Conservation (phyloP, 805 yeast genomes). For the Pichia phayaonensis region DNA sequence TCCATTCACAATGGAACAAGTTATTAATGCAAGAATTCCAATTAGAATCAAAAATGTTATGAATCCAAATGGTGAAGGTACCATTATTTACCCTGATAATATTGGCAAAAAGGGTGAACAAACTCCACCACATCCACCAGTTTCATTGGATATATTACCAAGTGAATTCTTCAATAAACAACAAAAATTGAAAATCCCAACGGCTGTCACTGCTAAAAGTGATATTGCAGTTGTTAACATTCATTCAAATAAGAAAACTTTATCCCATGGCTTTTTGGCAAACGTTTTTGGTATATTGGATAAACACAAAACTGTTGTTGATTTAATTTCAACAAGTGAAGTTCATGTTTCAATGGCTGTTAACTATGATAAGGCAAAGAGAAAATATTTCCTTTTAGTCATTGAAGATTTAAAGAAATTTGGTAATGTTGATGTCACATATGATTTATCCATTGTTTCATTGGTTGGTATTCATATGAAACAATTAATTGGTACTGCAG, state of each 20-base stretch:
- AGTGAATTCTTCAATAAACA: constrained; percentile 35
- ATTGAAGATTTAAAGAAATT: constrained; percentile 67
- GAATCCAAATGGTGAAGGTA: constrained; percentile 89
- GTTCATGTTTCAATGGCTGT: constrained; percentile 98
- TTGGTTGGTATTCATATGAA: constrained; percentile 97
- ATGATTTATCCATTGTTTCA: constrained; percentile 84
- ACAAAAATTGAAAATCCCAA: constrained; percentile 54
- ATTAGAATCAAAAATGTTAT: constrained; percentile 94
- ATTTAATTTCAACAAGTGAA: constrained; percentile 92
- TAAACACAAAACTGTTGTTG: constrained; percentile 79
- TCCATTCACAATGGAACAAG: constrained; percentile 99
- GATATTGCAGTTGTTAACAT: constrained; percentile 88
- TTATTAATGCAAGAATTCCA: constrained; percentile 90
- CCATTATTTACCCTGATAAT: constrained; percentile 89
- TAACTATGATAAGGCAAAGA: constrained; percentile 60
- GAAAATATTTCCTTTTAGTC: constrained; percentile 56
- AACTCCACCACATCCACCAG: constrained; percentile 95
- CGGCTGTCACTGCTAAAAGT: constrained; percentile 94
- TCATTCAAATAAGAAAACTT: constrained; percentile 87
- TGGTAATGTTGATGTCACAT: constrained; percentile 85
- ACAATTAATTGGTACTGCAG: constrained; percentile 93
- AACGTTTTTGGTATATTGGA: constrained; percentile 82
- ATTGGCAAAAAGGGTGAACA: constrained; percentile 76
- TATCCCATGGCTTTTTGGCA: constrained; percentile 93
- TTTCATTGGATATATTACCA: constrained; percentile 49